phyloP scores from a whole-genome alignment of 441 rosid genomes.

The Syzygium malaccense region DNA sequence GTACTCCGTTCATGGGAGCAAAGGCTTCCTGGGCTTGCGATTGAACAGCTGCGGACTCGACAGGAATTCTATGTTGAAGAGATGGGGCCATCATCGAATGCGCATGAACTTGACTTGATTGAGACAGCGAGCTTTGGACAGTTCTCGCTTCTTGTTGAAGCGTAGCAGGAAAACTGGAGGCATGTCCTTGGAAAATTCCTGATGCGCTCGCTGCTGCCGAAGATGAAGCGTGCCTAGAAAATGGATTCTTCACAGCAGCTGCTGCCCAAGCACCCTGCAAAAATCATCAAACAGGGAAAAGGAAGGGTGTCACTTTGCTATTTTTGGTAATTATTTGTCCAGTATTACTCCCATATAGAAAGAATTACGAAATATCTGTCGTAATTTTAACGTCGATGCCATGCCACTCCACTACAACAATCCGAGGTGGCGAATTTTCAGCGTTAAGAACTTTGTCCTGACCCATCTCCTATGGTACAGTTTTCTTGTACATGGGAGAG shows the following conservation, averaged over 20 bases:
- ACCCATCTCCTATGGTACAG: not conserved
- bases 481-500: not conserved
- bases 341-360: not conserved
- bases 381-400: not conserved
- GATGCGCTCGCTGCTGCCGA: not conserved
- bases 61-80: not conserved
- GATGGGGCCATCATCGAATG: not conserved
- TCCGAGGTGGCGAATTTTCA: not conserved
- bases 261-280: slow-evolving; percentile 80
- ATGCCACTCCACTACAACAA: not conserved
- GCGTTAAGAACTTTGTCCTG: not conserved
- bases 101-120: not conserved
- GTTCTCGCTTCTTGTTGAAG: not conserved
- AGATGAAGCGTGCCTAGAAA: slow-evolving; percentile 39
- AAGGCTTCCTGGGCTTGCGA: not conserved
- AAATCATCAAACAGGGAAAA: not conserved
- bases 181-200: not conserved
- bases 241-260: slow-evolving; percentile 58
- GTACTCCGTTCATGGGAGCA: not conserved
- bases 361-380: not conserved
- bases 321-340: not conserved
- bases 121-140: not conserved
- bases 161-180: not conserved
- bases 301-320: not conserved
- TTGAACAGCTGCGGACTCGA: not conserved